These are phyloP conservation scores for Colletotrichum sp. DNA, from an alignment of 2,329 filamentous ascomycete species.

Conservation along the genomic window DNA sequence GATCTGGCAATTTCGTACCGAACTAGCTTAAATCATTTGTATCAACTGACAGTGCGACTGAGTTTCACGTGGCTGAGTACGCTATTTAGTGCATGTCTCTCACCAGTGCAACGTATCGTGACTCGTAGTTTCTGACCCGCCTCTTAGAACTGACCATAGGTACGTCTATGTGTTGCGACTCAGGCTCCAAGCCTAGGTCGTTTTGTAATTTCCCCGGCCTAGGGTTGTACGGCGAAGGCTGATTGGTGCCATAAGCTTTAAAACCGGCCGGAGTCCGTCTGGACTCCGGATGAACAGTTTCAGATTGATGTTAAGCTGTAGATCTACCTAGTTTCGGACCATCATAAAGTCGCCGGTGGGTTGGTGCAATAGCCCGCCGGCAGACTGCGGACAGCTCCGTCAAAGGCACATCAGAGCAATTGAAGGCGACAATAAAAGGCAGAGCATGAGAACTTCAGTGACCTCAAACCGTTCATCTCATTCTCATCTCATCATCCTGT, in stretches of 20 bases:
- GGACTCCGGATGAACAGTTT: background rate
- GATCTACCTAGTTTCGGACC: background rate
- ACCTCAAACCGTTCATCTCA: background rate
- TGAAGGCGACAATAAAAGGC: fast-evolving
- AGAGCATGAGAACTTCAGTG: background rate
- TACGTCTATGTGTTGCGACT: background rate
- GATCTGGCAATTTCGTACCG: background rate
- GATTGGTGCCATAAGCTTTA: background rate
- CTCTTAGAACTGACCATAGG: background rate
- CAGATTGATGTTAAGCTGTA: background rate
- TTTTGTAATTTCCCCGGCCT: background rate
- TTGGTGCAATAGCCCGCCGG: background rate
- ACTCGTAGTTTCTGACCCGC: background rate
- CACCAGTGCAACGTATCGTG: background rate
- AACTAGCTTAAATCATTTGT: background rate
- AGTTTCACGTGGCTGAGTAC: background rate
- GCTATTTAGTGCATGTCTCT: background rate
- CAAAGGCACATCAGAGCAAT: fast-evolving
- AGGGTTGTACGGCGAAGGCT: background rate
- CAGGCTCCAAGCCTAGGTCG: background rate
- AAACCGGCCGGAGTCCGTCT: background rate
- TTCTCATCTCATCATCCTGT: background rate
- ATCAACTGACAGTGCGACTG: background rate
- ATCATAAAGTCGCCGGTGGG: background rate
- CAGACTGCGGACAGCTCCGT: background rate